Evolutionary conservation across 2,329 filamentous ascomycete genomes (phyloP).

Genomic region (Claviceps sorghi): DNA sequence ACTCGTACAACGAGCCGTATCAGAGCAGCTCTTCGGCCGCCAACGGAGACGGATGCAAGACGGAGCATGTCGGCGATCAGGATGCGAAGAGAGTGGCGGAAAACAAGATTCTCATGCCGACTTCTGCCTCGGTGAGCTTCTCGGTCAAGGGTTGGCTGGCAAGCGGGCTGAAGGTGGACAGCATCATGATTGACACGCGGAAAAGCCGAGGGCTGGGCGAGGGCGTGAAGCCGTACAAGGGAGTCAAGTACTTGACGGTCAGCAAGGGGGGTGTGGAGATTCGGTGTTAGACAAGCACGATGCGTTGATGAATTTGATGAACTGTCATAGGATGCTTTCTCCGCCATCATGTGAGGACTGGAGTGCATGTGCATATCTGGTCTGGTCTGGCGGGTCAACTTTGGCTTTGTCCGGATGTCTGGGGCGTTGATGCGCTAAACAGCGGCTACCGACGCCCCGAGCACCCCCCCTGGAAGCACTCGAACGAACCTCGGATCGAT

Average conservation of each 20-base stretch:
- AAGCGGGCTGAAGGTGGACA: slow-evolving; percentile 53
- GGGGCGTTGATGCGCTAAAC: neutral
- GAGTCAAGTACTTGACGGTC: slow-evolving; percentile 87
- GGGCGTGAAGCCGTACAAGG: slow-evolving; percentile 87
- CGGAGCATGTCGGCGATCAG: slow-evolving; percentile 24
- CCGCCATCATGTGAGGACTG: too few relatives aligned
- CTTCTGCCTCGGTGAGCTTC: slow-evolving; percentile 59
- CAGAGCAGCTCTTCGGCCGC: slow-evolving; percentile 24
- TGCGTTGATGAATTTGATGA: neutral
- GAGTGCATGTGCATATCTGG: too few relatives aligned
- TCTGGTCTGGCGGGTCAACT: too few relatives aligned
- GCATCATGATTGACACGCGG: slow-evolving; percentile 55
- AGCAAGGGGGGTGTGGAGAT: slow-evolving; percentile 51
- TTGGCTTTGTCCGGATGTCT: neutral
- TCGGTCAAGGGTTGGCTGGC: slow-evolving; percentile 54
- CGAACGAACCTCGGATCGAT: too few relatives aligned
- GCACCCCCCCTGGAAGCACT: neutral
- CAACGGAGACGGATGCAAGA: slow-evolving; percentile 19
- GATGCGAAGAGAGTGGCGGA: slow-evolving; percentile 46
- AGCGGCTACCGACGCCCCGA: neutral
- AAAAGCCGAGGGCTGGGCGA: slow-evolving; percentile 77
- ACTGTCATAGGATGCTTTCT: neutral
- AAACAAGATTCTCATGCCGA: slow-evolving; percentile 68
- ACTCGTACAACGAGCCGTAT: slow-evolving; percentile 42
- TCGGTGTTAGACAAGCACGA: slow-evolving; percentile 30